Conservation (phyloP, 352 stramenopile genomes). For the Aphanomyces invadans region DNA sequence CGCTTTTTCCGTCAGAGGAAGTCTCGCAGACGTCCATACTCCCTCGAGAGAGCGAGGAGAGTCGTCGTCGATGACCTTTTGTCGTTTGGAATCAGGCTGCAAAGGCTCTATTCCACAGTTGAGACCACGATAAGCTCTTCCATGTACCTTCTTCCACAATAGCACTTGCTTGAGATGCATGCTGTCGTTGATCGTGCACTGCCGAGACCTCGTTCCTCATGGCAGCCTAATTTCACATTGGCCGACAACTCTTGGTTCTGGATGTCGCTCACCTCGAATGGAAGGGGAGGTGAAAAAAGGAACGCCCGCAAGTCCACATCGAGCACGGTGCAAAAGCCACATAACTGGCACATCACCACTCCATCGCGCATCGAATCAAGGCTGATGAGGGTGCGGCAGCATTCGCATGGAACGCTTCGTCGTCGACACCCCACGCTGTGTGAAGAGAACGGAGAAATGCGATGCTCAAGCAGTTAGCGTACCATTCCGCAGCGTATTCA, state of each 20-base stretch:
- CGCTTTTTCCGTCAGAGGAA: background rate
- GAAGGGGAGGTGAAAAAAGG: slow-evolving; percentile 8
- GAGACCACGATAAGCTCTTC: background rate
- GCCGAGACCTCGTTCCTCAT: background rate
- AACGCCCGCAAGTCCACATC: background rate
- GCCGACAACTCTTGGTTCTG: background rate
- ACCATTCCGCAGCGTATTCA: slow-evolving; percentile 20
- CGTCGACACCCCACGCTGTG: background rate
- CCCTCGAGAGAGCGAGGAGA: background rate
- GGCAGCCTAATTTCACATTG: background rate
- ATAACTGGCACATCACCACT: background rate
- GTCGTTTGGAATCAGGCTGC: background rate
- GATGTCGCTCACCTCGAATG: background rate
- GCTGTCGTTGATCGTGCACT: background rate
- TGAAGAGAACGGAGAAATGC: background rate
- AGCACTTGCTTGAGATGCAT: background rate
- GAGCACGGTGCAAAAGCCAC: slow-evolving; percentile 6
- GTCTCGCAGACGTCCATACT: background rate
- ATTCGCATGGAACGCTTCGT: slow-evolving; percentile 11
- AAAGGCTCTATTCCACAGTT: background rate
- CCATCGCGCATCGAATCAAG: background rate
- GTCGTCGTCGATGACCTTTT: background rate
- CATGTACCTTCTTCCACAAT: background rate
- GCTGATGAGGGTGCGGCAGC: background rate
- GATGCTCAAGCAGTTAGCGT: background rate